phyloP scores from a whole-genome alignment of 257 asterid species.

The Prunella vulgaris region DNA sequence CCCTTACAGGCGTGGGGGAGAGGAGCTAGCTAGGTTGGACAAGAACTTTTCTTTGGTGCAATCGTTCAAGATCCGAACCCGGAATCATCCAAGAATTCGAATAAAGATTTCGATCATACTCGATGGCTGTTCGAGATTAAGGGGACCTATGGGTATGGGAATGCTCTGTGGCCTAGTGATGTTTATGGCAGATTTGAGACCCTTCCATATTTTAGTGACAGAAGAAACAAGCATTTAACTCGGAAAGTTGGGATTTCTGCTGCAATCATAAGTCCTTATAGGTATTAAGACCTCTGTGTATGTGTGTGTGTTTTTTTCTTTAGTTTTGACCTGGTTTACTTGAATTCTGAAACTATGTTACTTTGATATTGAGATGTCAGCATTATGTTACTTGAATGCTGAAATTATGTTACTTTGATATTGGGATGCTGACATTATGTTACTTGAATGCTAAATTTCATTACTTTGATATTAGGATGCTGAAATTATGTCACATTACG shows the following conservation, averaged over 20 bases:
- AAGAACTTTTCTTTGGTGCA: constrained; percentile 80
- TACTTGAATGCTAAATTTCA: too few species aligned
- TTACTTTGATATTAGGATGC: not conserved
- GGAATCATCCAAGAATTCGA: constrained; percentile 72
- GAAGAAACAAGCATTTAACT: constrained; percentile 79
- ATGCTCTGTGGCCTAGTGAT: constrained; percentile 87
- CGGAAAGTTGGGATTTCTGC: constrained; percentile 79
- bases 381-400: not conserved
- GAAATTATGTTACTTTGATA: not conserved
- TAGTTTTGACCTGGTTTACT: not conserved
- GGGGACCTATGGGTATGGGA: constrained; percentile 97
- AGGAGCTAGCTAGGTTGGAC: constrained; percentile 50
- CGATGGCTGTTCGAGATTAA: constrained; percentile 91
- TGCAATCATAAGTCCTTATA: constrained; percentile 84
- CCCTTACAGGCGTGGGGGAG: constrained; percentile 57
- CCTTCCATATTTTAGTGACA: constrained; percentile 73
- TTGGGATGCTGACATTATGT: too few species aligned
- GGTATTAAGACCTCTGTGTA: constrained; percentile 29
- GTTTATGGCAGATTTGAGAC: constrained; percentile 53
- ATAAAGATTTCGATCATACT: constrained; percentile 75
- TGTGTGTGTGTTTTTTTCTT: too few species aligned
- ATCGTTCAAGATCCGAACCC: constrained; percentile 70
- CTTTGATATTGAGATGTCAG: too few species aligned
- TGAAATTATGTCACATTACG: constrained; percentile 1
- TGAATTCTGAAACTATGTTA: not conserved